Evolutionary conservation across 2,329 filamentous ascomycete genomes (phyloP), one percentile per base, ranked within the genome.

Genomic region (Aquanectria penicillioides): DNA sequence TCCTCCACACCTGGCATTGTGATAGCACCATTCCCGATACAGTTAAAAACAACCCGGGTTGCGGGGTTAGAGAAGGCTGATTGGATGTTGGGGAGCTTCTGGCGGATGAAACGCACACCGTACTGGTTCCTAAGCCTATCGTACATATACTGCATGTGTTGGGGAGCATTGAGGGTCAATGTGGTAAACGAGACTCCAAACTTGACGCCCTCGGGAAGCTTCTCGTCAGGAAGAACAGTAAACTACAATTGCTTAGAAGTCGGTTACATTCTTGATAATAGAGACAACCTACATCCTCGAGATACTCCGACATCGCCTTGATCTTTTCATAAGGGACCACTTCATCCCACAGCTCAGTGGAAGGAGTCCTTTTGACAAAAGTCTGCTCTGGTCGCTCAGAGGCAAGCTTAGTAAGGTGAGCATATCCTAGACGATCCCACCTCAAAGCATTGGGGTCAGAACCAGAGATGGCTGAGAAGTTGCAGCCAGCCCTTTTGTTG

Each of bases 391-490:
- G 63, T 0, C 62, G 41, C 6, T 72, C 65, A 3, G 69, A 65
- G 2, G 76, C 76, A 4, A 80, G 61, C 36, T 68, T 68, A 1
- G 61, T 67, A 12, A 80, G 69, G 40, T 78, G 69, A 12, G 69
- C 65, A 38, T 80, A 81, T 1, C 78, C 77, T 4, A 71, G 50
- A 1, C 69, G 71, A 49, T 81, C 79, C 78, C 78, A 80, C 22
- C 72, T 73, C 34, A 80, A 58, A 0, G 77, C 78, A 44, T 80
- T 79, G 15, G 66, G 58, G 41, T 80, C 77, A n/a, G 64, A 73
- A 17, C 77, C 77, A 0, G 78, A 79, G 37, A 80, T 77, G 26
- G 75, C 63, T 0, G 78, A 80, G 60, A 80, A 79, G 59, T 80
- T 80, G 57, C 75, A 78, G 3, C 78, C 78, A 11, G 78, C 78